phyloP scores from a whole-genome alignment of 345 rosid species.

The Barbarea vulgaris region DNA sequence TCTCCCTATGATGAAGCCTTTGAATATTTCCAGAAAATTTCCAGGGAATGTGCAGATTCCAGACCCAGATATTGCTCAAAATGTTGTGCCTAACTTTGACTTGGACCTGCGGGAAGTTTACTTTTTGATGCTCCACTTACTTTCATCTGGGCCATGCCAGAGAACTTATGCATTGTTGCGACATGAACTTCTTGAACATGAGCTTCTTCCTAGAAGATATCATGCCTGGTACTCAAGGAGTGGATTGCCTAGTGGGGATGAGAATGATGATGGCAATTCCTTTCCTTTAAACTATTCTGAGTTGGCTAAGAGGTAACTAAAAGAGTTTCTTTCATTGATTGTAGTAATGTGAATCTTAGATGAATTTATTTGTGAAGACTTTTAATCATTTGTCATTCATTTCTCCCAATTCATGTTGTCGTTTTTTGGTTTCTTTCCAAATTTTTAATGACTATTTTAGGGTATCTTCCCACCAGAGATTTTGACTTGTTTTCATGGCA shows the following conservation, averaged over 20 bases:
- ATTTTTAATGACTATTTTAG: neutral
- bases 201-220: constrained; percentile 91
- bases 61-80: constrained; percentile 45
- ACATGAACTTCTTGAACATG: constrained; percentile 89
- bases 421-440: neutral
- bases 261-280: constrained; percentile 77
- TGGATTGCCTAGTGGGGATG: constrained; percentile 64
- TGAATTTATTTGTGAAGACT: neutral
- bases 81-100: constrained; percentile 55
- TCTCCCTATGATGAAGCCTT: constrained; percentile 64
- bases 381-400: constrained; percentile 21
- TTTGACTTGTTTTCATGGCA: constrained; percentile 27
- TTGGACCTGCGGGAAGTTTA: constrained; percentile 87
- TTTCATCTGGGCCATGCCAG: constrained; percentile 89
- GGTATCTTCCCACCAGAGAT: constrained; percentile 14
- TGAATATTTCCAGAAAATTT: constrained; percentile 61
- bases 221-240: constrained; percentile 95
- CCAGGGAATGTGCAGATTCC: constrained; percentile 55
- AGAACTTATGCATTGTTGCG: constrained; percentile 68
- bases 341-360: constrained; percentile 5
- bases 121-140: constrained; percentile 92
- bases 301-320: constrained; percentile 70
- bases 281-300: constrained; percentile 70
- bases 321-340: constrained; percentile 19
- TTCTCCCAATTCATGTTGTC: neutral